These are phyloP conservation scores for Aspergillus diversus DNA, from an alignment of 495 filamentous ascomycete genomes.

Conservation along the genomic window DNA sequence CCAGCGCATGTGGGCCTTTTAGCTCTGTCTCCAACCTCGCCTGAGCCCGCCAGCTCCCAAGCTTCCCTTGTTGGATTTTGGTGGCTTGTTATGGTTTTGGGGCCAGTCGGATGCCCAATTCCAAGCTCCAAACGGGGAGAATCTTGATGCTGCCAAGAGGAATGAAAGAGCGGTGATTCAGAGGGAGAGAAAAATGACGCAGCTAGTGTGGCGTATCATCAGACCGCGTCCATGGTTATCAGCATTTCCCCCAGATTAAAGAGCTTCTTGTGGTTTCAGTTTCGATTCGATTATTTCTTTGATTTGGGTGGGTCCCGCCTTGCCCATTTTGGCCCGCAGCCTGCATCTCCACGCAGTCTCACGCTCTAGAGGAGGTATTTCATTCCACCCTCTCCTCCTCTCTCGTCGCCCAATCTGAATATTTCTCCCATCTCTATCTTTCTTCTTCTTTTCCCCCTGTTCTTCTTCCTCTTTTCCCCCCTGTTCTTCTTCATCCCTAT, in stretches of 20 bases:
- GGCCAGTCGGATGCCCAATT: conserved; percentile 15
- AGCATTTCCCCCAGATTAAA: conserved; percentile 6
- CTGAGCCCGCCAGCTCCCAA: background rate
- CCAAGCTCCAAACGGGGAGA: background rate
- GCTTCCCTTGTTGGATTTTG: background rate
- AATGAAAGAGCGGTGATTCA: background rate
- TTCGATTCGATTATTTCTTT: conserved; percentile 4
- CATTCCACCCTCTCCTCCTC: background rate
- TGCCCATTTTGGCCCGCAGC: conserved; percentile 10
- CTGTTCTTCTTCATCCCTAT: background rate
- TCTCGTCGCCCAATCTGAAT: background rate
- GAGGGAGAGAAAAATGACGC: conserved; percentile 9
- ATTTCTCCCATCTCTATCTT: background rate
- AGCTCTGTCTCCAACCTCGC: conserved; percentile 1
- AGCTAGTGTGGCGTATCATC: conserved; percentile 15
- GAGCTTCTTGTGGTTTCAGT: conserved; percentile 4
- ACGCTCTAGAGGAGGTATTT: no score
- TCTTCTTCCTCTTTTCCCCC: background rate
- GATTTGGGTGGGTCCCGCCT: conserved; percentile 7
- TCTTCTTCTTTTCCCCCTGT: background rate
- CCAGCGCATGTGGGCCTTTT: conserved; percentile 3
- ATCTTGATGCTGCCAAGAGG: conserved; percentile 4
- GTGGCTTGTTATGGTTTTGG: background rate
- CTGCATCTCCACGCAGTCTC: no score
- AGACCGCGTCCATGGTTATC: conserved; percentile 3